Conservation (phyloP, 805 yeast species). For the Candida gorgasii region DNA sequence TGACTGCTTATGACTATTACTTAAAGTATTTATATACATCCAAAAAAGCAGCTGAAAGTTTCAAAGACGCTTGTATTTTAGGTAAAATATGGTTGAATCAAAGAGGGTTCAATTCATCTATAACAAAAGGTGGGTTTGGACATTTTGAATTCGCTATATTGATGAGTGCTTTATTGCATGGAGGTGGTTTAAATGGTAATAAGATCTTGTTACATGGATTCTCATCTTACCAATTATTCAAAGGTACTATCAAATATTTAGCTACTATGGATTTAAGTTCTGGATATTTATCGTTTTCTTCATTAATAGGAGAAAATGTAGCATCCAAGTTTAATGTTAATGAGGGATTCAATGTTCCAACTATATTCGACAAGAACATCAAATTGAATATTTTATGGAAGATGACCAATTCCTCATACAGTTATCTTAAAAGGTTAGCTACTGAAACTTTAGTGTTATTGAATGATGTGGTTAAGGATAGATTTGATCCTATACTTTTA, state of each 20-base stretch:
- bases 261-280: slow-evolving; percentile 74
- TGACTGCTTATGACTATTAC: slow-evolving; percentile 66
- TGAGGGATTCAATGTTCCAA: slow-evolving; percentile 71
- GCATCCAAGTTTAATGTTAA: slow-evolving; percentile 45
- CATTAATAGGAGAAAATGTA: slow-evolving; percentile 47
- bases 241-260: slow-evolving; percentile 78
- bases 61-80: slow-evolving; percentile 81
- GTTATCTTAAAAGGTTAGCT: slow-evolving; percentile 64
- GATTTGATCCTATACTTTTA: slow-evolving; percentile 77
- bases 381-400: slow-evolving; percentile 80
- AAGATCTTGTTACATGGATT: slow-evolving; percentile 82
- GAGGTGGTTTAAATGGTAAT: slow-evolving; percentile 77
- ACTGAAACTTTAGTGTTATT: slow-evolving; percentile 63
- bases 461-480: slow-evolving; percentile 78
- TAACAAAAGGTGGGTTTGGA: slow-evolving; percentile 82
- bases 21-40: slow-evolving; percentile 74
- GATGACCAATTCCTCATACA: slow-evolving; percentile 69
- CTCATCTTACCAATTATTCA: slow-evolving; percentile 90
- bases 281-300: slow-evolving; percentile 70
- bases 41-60: slow-evolving; percentile 74
- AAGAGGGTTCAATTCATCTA: slow-evolving; percentile 69
- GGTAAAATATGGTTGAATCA: slow-evolving; percentile 91
- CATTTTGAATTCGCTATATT: slow-evolving; percentile 84
- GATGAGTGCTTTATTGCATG: slow-evolving; percentile 78
- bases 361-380: slow-evolving; percentile 73